Conservation (phyloP, 441 rosid genomes). For the Adansonia madagascariensis region DNA sequence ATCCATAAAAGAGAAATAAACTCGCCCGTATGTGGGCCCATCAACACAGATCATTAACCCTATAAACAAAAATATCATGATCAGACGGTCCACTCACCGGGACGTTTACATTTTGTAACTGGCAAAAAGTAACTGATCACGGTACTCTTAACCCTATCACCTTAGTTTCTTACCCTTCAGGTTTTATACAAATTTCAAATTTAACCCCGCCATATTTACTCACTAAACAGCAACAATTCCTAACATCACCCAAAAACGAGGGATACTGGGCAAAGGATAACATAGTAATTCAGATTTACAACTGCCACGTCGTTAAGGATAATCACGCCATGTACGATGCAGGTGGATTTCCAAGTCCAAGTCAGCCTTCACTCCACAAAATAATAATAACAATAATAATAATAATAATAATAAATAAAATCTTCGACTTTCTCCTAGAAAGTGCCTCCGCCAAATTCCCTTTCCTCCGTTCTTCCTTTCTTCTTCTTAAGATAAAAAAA, state of each 20-base stretch:
- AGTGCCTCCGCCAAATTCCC: conserved; percentile 7
- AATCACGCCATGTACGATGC: conserved; percentile 20
- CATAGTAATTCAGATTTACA: neutral
- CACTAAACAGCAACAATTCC: neutral
- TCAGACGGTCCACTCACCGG: too few relatives aligned
- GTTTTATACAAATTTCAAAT: conserved; percentile 24
- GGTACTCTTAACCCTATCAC: neutral
- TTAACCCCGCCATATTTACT: conserved; percentile 20
- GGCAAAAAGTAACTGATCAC: neutral
- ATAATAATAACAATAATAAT: too few relatives aligned
- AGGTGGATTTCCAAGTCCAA: conserved; percentile 34
- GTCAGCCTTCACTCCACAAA: conserved; percentile 38
- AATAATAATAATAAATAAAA: too few relatives aligned
- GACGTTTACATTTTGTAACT: too few relatives aligned
- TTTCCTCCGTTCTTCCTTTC: neutral
- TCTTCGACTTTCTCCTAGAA: conserved; percentile 37
- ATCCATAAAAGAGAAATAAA: too few relatives aligned
- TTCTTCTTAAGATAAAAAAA: neutral
- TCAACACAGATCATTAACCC: too few relatives aligned
- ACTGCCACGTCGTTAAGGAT: conserved; percentile 9
- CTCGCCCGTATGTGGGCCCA: too few relatives aligned
- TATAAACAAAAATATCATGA: too few relatives aligned
- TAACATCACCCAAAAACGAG: conserved; percentile 19
- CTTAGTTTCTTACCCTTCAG: conserved; percentile 7
- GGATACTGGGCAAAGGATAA: neutral